Conservation (phyloP, 2,329 filamentous ascomycete species). For the Colletotrichum tropicale region DNA sequence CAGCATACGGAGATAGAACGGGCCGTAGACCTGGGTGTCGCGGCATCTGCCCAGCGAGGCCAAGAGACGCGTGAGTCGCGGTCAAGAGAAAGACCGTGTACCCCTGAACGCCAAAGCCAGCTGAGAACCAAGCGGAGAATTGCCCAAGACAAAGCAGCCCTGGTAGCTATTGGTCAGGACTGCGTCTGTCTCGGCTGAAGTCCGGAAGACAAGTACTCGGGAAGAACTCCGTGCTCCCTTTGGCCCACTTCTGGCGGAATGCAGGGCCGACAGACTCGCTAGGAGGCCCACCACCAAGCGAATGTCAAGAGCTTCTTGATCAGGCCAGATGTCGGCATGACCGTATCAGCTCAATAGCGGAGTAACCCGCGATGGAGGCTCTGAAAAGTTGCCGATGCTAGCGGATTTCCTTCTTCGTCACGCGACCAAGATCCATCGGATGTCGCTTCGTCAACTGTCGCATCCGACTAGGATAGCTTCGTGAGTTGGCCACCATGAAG, state of each 20-base stretch:
- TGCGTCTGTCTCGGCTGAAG: background rate
- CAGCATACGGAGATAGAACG: background rate
- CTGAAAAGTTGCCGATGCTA: background rate
- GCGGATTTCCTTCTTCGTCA: background rate
- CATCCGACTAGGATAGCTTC: background rate
- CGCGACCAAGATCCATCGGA: background rate
- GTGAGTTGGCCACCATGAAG: background rate
- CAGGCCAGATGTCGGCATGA: background rate
- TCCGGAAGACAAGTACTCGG: background rate
- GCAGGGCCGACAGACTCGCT: background rate
- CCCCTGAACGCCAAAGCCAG: background rate
- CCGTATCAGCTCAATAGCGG: background rate
- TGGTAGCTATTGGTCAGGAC: background rate
- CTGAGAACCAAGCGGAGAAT: background rate
- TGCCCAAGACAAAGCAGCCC: background rate
- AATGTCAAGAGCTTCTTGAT: background rate
- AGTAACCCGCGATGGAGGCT: background rate
- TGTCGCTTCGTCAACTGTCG: background rate
- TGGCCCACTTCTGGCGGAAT: background rate
- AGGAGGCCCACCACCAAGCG: background rate
- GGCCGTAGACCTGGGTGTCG: background rate
- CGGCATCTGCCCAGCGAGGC: background rate
- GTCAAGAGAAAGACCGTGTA: background rate
- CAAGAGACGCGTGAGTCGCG: background rate
- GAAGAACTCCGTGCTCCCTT: background rate